Conservation (phyloP, 495 filamentous ascomycete genomes). For the Lophiostoma macrostomum region DNA sequence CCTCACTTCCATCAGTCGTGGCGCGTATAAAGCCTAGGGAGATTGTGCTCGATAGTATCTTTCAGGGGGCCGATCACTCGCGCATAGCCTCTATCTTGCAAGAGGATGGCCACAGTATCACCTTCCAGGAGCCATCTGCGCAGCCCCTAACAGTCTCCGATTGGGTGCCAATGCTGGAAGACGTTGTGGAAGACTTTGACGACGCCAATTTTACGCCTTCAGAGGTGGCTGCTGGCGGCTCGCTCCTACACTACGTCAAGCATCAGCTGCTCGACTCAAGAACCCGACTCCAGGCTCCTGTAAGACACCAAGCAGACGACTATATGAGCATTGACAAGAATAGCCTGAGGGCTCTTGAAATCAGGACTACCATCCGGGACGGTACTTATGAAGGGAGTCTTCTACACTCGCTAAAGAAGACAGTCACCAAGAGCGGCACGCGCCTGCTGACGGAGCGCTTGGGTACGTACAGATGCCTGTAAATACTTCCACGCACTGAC, state of each 20-base stretch:
- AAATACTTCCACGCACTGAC: not conserved
- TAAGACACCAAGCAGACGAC: conserved; percentile 65
- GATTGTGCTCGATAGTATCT: conserved; percentile 62
- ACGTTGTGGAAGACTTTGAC: conserved; percentile 47
- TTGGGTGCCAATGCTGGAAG: conserved; percentile 77
- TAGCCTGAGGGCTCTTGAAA: conserved; percentile 84
- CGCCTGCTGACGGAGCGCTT: conserved; percentile 78
- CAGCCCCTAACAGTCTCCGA: conserved; percentile 54
- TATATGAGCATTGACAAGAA: conserved; percentile 90
- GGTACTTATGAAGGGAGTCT: conserved; percentile 73
- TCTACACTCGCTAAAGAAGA: conserved; percentile 81
- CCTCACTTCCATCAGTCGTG: conserved; percentile 70
- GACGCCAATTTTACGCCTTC: conserved; percentile 46
- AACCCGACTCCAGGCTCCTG: conserved; percentile 81
- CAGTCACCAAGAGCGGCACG: conserved; percentile 85
- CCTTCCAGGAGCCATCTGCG: conserved; percentile 49
- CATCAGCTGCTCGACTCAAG: conserved; percentile 72
- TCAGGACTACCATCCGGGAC: conserved; percentile 78
- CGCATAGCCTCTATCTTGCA: conserved; percentile 38
- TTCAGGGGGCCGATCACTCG: conserved; percentile 36
- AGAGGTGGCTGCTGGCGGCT: conserved; percentile 66
- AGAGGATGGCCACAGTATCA: conserved; percentile 59
- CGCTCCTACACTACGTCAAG: conserved; percentile 78
- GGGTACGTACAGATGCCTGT: conserved; percentile 48
- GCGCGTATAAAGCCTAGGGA: conserved; percentile 82